These are phyloP conservation scores for Gryganskiella cystojenkinii DNA, from an alignment of 192 early-diverging fungal genomes.

Conservation along the genomic window DNA sequence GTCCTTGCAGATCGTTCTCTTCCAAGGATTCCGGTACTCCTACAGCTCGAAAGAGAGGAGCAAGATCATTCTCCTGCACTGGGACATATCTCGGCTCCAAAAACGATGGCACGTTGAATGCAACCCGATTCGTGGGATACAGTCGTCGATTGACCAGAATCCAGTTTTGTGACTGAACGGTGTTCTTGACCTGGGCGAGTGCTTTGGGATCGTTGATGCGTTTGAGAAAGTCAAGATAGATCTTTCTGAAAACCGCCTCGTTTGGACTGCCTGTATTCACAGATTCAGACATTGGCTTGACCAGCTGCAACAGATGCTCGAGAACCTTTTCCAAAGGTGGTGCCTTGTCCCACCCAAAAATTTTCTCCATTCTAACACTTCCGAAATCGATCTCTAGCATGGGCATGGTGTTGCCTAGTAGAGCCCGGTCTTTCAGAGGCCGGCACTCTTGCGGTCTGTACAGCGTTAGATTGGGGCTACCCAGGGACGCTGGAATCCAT, in stretches of 20 bases:
- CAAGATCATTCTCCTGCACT: neutral
- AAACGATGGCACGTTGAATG: constrained; percentile 5
- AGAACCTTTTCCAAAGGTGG: constrained; percentile 36
- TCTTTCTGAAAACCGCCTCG: neutral
- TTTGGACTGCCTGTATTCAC: neutral
- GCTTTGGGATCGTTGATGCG: neutral
- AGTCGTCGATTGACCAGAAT: constrained; percentile 13
- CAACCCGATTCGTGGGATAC: constrained; percentile 5
- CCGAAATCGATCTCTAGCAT: neutral
- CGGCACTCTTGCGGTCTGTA: constrained; percentile 18
- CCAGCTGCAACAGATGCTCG: constrained; percentile 6
- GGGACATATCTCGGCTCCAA: constrained; percentile 18
- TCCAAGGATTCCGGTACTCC: constrained; percentile 11
- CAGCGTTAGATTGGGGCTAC: neutral
- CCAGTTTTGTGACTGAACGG: neutral
- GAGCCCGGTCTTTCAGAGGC: neutral
- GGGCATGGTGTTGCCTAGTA: constrained; percentile 23
- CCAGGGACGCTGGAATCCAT: constrained; percentile 8
- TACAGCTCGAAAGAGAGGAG: constrained; percentile 9
- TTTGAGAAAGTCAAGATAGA: constrained; percentile 3
- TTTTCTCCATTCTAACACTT: neutral
- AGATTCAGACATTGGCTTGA: neutral
- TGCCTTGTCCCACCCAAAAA: constrained; percentile 27
- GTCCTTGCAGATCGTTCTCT: constrained; percentile 3
- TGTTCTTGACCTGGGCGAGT: neutral